Evolutionary conservation across 2,329 filamentous ascomycete species (phyloP), one percentile per base, ranked within the genome.

Genomic region (Venturia effusa): DNA sequence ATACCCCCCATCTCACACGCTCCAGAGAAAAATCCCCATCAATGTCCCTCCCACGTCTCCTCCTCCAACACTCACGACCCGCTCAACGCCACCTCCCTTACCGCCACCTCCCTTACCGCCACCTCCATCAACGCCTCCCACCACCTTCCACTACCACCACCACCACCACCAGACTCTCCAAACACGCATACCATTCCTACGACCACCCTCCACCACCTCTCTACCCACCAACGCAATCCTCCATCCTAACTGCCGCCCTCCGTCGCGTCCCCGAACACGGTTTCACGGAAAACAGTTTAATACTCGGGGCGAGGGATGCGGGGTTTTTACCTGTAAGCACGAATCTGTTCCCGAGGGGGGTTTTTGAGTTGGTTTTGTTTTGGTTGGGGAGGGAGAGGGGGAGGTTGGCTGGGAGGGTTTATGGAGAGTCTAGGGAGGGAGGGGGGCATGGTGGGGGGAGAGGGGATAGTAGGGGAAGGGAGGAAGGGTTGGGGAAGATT

Each of bases 281-380:
- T 73, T 99, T 97, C 81, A 90, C 90, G 0, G 78, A 81, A 60
- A 80, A 84, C 24, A 81, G 92, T 0, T 81, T 99, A 11, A 83
- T 84, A 54, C 83, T 89, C 27, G 94, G 93, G 66, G 90, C 90
- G 66, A 86, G 86, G 70, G 91, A 96, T 71, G 86, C 87, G 22
- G 92, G 92, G 55, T 96, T 93, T 74, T 85, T 91, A 62, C 90
- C 91, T 93, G 39, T 66, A 65, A 92, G 90, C 65, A 85, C 89
- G 11, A 92, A 91, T 71, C 79, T 97, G 24, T 85, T 99, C 64
- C 86, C 90, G 0, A 82, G 87, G 51, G 90, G 90, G 8, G 83
- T 87, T 27, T 96, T 96, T 76, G 88, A 89, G 69, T 81, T 99
- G 34, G 86, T 97, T 68, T 83, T 83, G 43, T 95, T 88, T 73